Base-by-base conservation (phyloP, 208 protist genomes). In the Wallacemonas sp. region DNA sequence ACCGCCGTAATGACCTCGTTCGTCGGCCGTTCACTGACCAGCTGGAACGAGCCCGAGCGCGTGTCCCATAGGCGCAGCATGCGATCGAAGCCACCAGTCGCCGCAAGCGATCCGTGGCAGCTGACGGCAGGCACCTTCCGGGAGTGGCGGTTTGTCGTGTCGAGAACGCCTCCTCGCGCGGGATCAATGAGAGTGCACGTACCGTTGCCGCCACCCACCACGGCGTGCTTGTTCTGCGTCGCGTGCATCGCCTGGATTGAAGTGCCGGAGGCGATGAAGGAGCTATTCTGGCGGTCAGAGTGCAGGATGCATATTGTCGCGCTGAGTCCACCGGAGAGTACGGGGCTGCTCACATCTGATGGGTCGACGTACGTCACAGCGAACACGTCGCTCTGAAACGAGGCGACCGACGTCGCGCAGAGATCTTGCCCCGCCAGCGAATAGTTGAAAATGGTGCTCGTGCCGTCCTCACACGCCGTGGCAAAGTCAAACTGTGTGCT, bases 321-420 rank as follows among this genome's bases (percentile, higher is more conserved):
- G 72, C 86, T 92, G 29, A 95, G 68, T 15, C 89, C 89, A 27
- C 89, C 89, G 21, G 89, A 95, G 3, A 95, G 71, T 63, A 95
- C 89, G 3, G 81, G 76, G 60, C 86, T 93, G 70, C 44, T 85
- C 30, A 86, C 73, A 62, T 95, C 86, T 33, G 68, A 79, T 17
- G 66, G 58, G 57, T 89, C 78, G 1, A 80, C 79, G 64, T 95
- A 95, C 9, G 86, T 91, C 39, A 95, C 89, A 36, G 89, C 86
- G 44, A 95, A 95, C 10, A 93, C 89, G 71, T 95, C 89, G 68
- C 79, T 88, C 54, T 95, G 89, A 69, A 95, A 92, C 21, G 85
- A 91, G 1, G 86, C 84, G 12, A 93, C 86, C 1, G 89, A 95
- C 12, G 85, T 89, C 10, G 89, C 85, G 2, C 70, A 78, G 32